phyloP scores from a whole-genome alignment of 1,284 basidiomycete genomes.

The Sporisorium graminicola region DNA sequence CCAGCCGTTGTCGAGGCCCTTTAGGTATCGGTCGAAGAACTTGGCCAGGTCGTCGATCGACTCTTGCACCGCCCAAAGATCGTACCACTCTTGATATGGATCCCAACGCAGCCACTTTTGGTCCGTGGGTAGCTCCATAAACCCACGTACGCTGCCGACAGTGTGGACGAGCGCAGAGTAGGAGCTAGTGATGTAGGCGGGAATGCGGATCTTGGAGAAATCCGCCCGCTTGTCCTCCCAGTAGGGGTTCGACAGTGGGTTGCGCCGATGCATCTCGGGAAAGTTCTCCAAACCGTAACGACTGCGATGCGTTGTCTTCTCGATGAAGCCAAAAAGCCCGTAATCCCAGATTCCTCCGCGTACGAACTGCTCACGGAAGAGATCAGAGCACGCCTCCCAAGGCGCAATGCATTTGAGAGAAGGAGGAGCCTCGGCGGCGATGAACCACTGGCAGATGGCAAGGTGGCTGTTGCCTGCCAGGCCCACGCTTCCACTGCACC shows the following conservation, averaged over 20 bases:
- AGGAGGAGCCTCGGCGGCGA: conserved; percentile 5
- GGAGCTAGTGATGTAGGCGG: conserved; percentile 7
- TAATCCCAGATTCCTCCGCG: conserved; percentile 6
- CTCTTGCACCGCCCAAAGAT: conserved; percentile 6
- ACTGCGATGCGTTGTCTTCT: conserved; percentile 11
- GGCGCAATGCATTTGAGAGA: conserved; percentile 11
- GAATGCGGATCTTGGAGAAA: conserved; percentile 13
- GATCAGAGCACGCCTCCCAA: conserved; percentile 14
- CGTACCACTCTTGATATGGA: conserved; percentile 18
- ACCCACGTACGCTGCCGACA: conserved; percentile 10
- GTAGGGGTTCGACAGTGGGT: conserved; percentile 5
- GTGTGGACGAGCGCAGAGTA: conserved; percentile 6
- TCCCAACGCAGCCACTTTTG: conserved; percentile 9
- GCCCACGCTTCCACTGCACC: conserved; percentile 15
- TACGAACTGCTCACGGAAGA: conserved; percentile 7
- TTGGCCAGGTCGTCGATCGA: conserved; percentile 8
- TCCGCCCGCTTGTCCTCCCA: conserved; percentile 6
- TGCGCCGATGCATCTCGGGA: conserved; percentile 2
- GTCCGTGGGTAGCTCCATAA: conserved; percentile 1
- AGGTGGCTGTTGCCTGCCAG: conserved; percentile 16
- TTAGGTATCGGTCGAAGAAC: conserved; percentile 17
- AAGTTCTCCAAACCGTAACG: conserved; percentile 11
- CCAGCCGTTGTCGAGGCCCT: conserved; percentile 14
- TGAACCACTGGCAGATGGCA: conserved; percentile 20
- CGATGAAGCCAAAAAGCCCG: conserved; percentile 3